Evolutionary conservation across 257 asterid species (phyloP), one percentile per base, ranked within the genome.

Genomic region (Solanum corneliomulleri): DNA sequence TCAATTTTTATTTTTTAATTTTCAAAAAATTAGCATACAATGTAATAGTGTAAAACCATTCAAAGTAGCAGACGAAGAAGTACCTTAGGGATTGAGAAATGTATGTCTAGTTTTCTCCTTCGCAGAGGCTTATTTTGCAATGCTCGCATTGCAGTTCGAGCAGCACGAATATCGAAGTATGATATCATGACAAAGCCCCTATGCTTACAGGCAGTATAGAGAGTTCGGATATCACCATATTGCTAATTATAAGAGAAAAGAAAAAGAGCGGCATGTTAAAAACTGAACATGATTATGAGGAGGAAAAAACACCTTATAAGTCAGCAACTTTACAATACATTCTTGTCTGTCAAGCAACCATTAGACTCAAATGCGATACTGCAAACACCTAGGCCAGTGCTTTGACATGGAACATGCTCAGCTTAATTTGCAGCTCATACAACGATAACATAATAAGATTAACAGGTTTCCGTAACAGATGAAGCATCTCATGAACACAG

Each of bases 161-260:
- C 95, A 87, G 94, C 94, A 87, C 98, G 96, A 44, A 94, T 93
- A 86, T 94, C 98, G 78, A 91, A 93, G 90, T 94, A 95, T 47
- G 98, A 92, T 82, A 95, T 92, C 98, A 95, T 95, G 87, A 95
- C 96, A 58, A 95, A 95, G 64, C 98, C 98, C 91, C 97, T 89
- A 90, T 93, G 94, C 87, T 95, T 95, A 87, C 96, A 93, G 33
- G 96, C 90, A 56, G 96, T 94, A 89, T 95, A 93, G 91, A 95
- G 62, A 33, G 92, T 89, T 86, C 95, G 91, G 91, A 95, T 93
- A 89, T 91, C 97, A 86, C 98, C 98, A 88, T 89, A 90, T 86
- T 90, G 95, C 98, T 95, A 89, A 68, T 86, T 82, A 83, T 70
- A 84, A 25, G 74, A 15, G 13, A 29, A 29, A 82, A 14, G 20